Percentiles rank a stretch among this genome's conserved stretches.
Evolutionary conservation across 2,329 filamentous ascomycete species (phyloP).

Genomic region (Biscogniauxia sp.): DNA sequence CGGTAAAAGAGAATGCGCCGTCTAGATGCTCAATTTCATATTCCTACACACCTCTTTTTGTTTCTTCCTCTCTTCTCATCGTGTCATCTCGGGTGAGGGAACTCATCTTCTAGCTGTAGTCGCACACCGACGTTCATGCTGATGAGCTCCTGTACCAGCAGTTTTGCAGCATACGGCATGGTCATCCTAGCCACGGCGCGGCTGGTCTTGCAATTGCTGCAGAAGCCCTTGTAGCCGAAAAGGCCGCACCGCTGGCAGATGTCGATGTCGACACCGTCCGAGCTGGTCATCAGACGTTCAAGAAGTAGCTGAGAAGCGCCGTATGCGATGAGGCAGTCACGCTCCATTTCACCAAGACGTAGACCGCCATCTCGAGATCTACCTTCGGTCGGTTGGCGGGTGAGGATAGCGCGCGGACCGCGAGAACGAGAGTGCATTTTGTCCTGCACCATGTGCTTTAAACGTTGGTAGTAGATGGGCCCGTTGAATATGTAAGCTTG

Average conservation of each 20-base stretch:
- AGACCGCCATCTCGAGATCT: conserved; percentile 89
- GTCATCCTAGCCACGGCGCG: conserved; percentile 86
- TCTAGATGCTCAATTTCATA: not conserved
- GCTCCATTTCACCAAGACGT: conserved; percentile 96
- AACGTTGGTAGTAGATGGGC: conserved; percentile 98
- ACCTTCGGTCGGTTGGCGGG: conserved; percentile 93
- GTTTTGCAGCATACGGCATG: conserved; percentile 95
- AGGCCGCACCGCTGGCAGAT: conserved; percentile 92
- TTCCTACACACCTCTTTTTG: not conserved
- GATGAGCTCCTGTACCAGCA: conserved; percentile 91
- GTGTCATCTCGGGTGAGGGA: conserved; percentile 59
- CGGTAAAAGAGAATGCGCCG: not conserved
- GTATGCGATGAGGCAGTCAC: conserved; percentile 96
- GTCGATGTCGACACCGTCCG: conserved; percentile 86
- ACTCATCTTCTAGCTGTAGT: conserved; percentile 90
- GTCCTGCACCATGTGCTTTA: conserved; percentile 99
- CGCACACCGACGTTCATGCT: conserved; percentile 98
- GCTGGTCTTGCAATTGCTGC: conserved; percentile 85
- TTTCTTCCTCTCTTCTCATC: not conserved
- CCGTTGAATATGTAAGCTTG: conserved; percentile 98
- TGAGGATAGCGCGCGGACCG: conserved; percentile 87
- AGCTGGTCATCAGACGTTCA: conserved; percentile 91
- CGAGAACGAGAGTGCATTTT: conserved; percentile 97
- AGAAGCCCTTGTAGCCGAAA: conserved; percentile 95
- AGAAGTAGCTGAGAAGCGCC: conserved; percentile 89